Conservation (phyloP, 2,329 filamentous ascomycete genomes). For the Cercospora janseana region DNA sequence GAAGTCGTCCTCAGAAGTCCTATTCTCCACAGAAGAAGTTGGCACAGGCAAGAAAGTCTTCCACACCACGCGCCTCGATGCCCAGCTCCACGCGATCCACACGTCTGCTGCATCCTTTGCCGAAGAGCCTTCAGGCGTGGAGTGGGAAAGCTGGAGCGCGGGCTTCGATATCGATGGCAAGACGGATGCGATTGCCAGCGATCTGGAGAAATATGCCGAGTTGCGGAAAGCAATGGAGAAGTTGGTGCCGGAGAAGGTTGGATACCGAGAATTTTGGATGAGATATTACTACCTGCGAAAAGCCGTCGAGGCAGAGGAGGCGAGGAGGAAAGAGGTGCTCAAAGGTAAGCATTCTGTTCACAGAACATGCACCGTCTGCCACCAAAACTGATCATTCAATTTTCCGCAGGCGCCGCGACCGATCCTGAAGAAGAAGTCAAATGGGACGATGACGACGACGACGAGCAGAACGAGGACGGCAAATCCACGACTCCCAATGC, state of each 20-base stretch:
- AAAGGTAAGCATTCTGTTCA: slow-evolving; percentile 63
- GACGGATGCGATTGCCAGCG: slow-evolving; percentile 76
- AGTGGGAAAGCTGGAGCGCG: slow-evolving; percentile 71
- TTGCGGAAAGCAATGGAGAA: slow-evolving; percentile 88
- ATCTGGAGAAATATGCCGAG: slow-evolving; percentile 84
- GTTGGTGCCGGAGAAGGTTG: slow-evolving; percentile 87
- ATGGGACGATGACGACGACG: slow-evolving; percentile 70
- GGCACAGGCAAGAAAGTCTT: slow-evolving; percentile 85
- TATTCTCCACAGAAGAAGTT: slow-evolving; percentile 93
- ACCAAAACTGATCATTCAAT: neutral
- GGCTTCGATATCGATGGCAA: slow-evolving; percentile 78
- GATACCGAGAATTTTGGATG: slow-evolving; percentile 87
- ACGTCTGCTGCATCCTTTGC: slow-evolving; percentile 77
- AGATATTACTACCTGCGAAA: slow-evolving; percentile 93
- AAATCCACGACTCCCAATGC: slow-evolving; percentile 41
- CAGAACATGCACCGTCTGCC: neutral
- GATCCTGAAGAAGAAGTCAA: slow-evolving; percentile 70
- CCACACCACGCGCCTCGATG: slow-evolving; percentile 90
- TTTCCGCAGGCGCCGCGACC: slow-evolving; percentile 58
- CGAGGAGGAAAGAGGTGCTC: slow-evolving; percentile 79
- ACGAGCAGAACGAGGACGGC: slow-evolving; percentile 71
- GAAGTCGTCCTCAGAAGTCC: slow-evolving; percentile 55
- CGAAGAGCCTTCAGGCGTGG: slow-evolving; percentile 68
- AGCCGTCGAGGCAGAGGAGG: slow-evolving; percentile 90
- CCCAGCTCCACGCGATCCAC: slow-evolving; percentile 93